Evolutionary conservation across 768 basidiomycete genomes (phyloP).

Genomic region (Dacryopinax primogenitus): DNA sequence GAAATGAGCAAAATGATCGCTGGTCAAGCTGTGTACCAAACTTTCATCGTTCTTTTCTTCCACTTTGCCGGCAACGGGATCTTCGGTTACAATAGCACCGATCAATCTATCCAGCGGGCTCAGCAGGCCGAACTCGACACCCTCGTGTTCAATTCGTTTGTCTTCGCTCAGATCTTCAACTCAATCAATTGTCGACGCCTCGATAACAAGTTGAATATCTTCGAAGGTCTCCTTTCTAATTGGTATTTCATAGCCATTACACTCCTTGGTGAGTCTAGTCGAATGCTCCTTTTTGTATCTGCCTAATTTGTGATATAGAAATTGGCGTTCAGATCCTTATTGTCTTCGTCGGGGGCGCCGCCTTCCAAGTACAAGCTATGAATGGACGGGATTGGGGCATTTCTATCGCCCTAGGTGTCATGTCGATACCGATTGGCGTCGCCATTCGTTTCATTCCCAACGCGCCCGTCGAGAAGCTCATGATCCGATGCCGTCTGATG

Average conservation of each 20-base stretch:
- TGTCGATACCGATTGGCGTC: slow-evolving; percentile 78
- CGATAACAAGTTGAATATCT: slow-evolving; percentile 76
- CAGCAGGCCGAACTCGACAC: slow-evolving; percentile 52
- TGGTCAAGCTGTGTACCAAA: slow-evolving; percentile 80
- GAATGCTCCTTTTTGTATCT: background rate
- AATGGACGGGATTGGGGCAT: slow-evolving; percentile 86
- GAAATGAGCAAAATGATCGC: slow-evolving; percentile 97
- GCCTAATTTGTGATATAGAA: slow-evolving; percentile 38
- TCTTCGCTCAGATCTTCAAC: slow-evolving; percentile 95
- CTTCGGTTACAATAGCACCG: slow-evolving; percentile 39
- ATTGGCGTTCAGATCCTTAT: slow-evolving; percentile 75
- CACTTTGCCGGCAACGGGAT: slow-evolving; percentile 73
- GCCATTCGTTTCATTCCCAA: slow-evolving; percentile 73
- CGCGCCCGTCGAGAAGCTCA: slow-evolving; percentile 54
- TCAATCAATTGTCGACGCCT: slow-evolving; percentile 82
- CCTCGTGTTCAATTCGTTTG: slow-evolving; percentile 94
- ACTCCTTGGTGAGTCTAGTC: slow-evolving; percentile 49
- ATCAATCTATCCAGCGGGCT: slow-evolving; percentile 25
- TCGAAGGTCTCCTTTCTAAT: slow-evolving; percentile 68
- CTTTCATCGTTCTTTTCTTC: slow-evolving; percentile 67
- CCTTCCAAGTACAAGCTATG: slow-evolving; percentile 76
- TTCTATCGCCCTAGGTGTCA: slow-evolving; percentile 70
- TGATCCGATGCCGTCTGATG: slow-evolving; percentile 46
- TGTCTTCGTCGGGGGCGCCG: slow-evolving; percentile 79
- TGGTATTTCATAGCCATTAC: slow-evolving; percentile 78